Base-by-base conservation (phyloP, 805 yeast genomes). In the Teunomyces funiuensis region DNA sequence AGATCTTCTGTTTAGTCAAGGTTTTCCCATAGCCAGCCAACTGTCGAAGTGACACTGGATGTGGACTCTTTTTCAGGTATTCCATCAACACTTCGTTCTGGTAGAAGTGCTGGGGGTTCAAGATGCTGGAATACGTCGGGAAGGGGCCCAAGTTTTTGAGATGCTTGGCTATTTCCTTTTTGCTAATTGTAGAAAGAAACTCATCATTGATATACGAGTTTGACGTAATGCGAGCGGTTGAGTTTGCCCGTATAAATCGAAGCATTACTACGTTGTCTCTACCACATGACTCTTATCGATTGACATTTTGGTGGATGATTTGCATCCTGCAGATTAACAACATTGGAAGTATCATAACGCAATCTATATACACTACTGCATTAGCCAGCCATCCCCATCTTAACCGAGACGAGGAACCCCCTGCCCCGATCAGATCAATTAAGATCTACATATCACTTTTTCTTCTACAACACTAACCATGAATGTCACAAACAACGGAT, bases 11-110 rank as follows among this genome's bases (percentile, higher is more conserved):
- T 49, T 79, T 79, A 10, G 88, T 85, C 39, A 91, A 62, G 26
- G 76, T 77, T 52, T 83, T 83, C 36, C 97, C 97, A 58, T 85
- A 91, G 30, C 88, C 88, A 1, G 97, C 96, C 50, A 91, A 64
- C 54, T 91, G 97, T 39, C 88, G 72, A n/a, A 93, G 61, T 1
- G 96, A 83, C 16, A 91, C 95, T 0, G 98, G 96, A 58, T 88
- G 88, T 0, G 96, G 90, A n/a, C 57, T 57, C 48, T 80, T 77
- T 37, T 76, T 69, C 30, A 80, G 70, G 77, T 85, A 87, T 27
- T 73, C 71, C 54, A 79, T 63, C 44, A 88, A 66, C 4, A 83
- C 77, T 15, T 82, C 79, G 55, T 85, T 85, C 52, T 89, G 97
- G 58, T 88, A 91, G 61, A 86, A 91, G 58, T 89, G 97, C 56